phyloP scores from a whole-genome alignment of 495 filamentous ascomycete species.

The Glonium stellatum region DNA sequence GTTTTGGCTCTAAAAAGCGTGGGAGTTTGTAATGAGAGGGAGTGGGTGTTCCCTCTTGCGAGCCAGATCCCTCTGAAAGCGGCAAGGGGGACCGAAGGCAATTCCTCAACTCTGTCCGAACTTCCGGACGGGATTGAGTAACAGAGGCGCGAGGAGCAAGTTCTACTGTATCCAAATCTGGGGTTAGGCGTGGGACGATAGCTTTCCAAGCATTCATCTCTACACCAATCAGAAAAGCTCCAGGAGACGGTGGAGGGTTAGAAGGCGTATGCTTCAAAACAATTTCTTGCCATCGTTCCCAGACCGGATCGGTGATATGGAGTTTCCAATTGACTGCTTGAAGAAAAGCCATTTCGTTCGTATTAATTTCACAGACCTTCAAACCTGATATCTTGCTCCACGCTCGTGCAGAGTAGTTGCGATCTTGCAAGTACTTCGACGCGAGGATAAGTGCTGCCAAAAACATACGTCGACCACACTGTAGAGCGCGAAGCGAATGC shows the following conservation, averaged over 20 bases:
- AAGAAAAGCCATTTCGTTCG: constrained; percentile 91
- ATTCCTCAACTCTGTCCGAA: constrained; percentile 4
- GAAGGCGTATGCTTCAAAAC: constrained; percentile 76
- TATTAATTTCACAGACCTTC: constrained; percentile 84
- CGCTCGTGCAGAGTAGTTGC: constrained; percentile 92
- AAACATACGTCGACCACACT: constrained; percentile 97
- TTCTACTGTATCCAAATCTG: constrained; percentile 63
- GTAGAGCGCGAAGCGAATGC: constrained; percentile 69
- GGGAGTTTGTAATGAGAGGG: constrained; percentile 30
- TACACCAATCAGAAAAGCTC: constrained; percentile 44
- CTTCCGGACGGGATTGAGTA: constrained; percentile 13
- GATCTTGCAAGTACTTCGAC: constrained; percentile 95
- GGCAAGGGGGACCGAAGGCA: constrained; percentile 14
- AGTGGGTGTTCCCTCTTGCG: constrained; percentile 34
- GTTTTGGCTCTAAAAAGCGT: constrained; percentile 34
- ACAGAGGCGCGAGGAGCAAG: constrained; percentile 19
- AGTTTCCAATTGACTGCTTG: constrained; percentile 87
- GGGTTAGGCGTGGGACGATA: constrained; percentile 69
- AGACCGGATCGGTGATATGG: constrained; percentile 80
- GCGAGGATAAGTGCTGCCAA: constrained; percentile 85
- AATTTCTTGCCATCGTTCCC: constrained; percentile 88
- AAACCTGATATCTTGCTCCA: constrained; percentile 98
- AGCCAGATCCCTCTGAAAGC: constrained; percentile 16
- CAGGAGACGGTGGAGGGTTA: constrained; percentile 52
- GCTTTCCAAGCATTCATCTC: constrained; percentile 56